Conservation (phyloP, 257 asterid genomes). For the Gentiana straminea region DNA sequence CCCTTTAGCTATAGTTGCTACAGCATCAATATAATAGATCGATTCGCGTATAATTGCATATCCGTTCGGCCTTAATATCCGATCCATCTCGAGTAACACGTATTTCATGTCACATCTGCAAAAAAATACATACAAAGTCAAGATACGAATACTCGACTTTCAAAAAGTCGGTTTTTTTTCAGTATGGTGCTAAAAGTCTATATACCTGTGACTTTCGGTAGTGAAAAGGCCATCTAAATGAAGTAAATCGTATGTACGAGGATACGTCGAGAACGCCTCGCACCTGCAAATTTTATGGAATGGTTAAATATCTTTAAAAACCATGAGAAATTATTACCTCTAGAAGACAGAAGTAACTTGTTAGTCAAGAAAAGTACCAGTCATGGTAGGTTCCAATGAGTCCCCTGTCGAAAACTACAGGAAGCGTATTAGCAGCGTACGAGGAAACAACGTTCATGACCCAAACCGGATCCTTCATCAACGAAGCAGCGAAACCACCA, state of each 20-base stretch:
- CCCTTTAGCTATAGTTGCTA: slow-evolving; percentile 68
- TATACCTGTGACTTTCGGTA: slow-evolving; percentile 79
- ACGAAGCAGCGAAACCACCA: slow-evolving; percentile 92
- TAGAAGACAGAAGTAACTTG: no score
- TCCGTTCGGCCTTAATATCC: slow-evolving; percentile 84
- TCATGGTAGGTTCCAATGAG: slow-evolving; percentile 91
- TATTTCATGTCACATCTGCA: slow-evolving; percentile 92
- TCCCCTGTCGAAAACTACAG: slow-evolving; percentile 91
- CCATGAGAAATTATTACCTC: no score
- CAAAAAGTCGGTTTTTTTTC: no score
- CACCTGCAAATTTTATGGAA: slow-evolving; percentile 41
- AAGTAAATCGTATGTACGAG: slow-evolving; percentile 90
- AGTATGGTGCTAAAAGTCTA: no score
- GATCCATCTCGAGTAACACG: slow-evolving; percentile 89
- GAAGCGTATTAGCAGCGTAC: slow-evolving; percentile 64
- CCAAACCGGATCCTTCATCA: slow-evolving; percentile 68
- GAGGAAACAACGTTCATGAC: slow-evolving; percentile 92
- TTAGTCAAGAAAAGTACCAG: slow-evolving; percentile 39
- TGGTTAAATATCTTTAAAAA: no score
- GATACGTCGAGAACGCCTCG: slow-evolving; percentile 96
- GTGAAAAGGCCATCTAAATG: slow-evolving; percentile 84
- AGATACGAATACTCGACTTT: no score
- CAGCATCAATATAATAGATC: slow-evolving; percentile 49
- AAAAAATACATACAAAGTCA: background rate
- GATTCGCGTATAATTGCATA: slow-evolving; percentile 79